These are phyloP conservation scores for Isabelozyma rhagii DNA, from an alignment of 805 yeast species.

Conservation along the genomic window DNA sequence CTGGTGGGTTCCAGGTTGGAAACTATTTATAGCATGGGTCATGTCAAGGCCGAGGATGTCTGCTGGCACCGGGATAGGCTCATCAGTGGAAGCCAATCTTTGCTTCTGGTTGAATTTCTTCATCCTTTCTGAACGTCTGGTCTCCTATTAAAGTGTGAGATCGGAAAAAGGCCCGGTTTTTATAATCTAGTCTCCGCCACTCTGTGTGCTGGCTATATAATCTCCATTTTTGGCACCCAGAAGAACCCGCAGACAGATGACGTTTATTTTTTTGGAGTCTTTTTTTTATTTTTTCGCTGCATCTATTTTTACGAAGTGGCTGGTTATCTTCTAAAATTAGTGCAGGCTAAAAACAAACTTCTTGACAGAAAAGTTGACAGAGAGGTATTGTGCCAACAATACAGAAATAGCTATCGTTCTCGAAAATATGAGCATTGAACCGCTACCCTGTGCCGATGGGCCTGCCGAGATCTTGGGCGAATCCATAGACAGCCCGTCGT, in stretches of 20 bases:
- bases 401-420: neutral
- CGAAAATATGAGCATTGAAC: too few relatives aligned
- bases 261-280: neutral
- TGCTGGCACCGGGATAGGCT: conserved; percentile 23
- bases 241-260: neutral
- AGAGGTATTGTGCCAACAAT: neutral
- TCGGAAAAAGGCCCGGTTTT: too few relatives aligned
- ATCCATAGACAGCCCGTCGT: neutral
- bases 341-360: neutral
- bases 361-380: too few relatives aligned
- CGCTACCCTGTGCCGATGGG: too few relatives aligned
- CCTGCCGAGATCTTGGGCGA: neutral
- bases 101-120: conserved; percentile 11
- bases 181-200: neutral
- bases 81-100: conserved; percentile 18
- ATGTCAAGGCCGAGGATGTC: conserved; percentile 19
- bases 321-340: neutral
- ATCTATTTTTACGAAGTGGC: neutral
- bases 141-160: neutral
- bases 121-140: neutral
- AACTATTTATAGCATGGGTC: conserved; percentile 23
- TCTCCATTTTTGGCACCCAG: neutral
- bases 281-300: too few relatives aligned
- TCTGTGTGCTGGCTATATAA: neutral
- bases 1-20: conserved; percentile 21